A percentile compares a stretch with the other conserved stretches of the same genome.
Evolutionary conservation across 2,329 filamentous ascomycete species (phyloP).

Genomic region (Ophiostoma sp.): DNA sequence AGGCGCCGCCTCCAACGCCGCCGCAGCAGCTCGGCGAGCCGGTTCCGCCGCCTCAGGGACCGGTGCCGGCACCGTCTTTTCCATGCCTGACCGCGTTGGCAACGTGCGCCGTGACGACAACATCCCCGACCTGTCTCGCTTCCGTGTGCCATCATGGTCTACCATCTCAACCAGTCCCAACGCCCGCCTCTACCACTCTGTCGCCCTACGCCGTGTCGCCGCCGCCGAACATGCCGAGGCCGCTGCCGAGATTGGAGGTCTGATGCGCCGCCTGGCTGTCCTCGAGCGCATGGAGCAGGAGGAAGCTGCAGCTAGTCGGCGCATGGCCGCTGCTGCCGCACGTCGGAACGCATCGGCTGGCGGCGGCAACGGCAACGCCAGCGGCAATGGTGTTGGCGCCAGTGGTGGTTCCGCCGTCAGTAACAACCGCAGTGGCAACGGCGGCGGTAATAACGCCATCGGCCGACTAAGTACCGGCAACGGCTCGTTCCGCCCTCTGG

Average conservation of each 20-base stretch:
- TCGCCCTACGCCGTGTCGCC: slow-evolving; percentile 62
- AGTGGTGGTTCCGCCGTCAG: neutral
- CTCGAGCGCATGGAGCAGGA: slow-evolving; percentile 44
- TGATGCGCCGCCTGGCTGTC: slow-evolving; percentile 37
- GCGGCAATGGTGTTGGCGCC: neutral
- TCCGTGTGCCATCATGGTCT: slow-evolving; percentile 62
- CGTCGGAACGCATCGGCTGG: slow-evolving; percentile 26
- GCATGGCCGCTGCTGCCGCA: slow-evolving; percentile 22
- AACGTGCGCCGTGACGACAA: slow-evolving; percentile 36
- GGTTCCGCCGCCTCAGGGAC: slow-evolving; percentile 31
- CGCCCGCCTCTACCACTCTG: slow-evolving; percentile 61
- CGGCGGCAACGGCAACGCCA: slow-evolving; percentile 18
- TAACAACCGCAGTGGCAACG: slow-evolving; percentile 31
- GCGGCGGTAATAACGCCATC: slow-evolving; percentile 25
- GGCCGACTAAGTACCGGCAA: slow-evolving; percentile 32
- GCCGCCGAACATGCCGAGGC: slow-evolving; percentile 43
- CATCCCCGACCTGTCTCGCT: slow-evolving; percentile 50
- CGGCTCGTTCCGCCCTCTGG: slow-evolving; percentile 50
- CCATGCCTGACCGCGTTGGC: slow-evolving; percentile 33
- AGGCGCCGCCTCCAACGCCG: neutral
- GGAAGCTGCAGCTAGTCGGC: slow-evolving; percentile 34
- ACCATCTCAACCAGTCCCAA: slow-evolving; percentile 55
- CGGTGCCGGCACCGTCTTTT: slow-evolving; percentile 41
- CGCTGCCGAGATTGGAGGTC: slow-evolving; percentile 35
- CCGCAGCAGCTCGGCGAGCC: slow-evolving; percentile 12